phyloP scores from a whole-genome alignment of 2,329 filamentous ascomycete genomes.

The Zarea fungicola region DNA sequence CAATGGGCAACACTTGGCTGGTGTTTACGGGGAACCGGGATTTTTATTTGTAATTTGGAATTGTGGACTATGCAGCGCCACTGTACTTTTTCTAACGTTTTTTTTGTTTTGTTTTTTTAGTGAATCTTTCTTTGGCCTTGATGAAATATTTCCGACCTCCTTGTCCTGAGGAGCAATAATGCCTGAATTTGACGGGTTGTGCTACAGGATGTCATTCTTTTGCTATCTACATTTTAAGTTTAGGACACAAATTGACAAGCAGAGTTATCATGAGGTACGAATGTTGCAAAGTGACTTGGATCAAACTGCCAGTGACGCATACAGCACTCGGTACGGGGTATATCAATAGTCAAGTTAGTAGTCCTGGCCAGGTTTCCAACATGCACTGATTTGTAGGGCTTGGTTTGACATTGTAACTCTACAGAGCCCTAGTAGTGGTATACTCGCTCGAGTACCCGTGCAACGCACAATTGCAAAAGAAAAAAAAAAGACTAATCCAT shows the following conservation, averaged over 20 bases:
- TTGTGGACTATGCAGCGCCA: not conserved
- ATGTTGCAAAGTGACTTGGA: too few relatives aligned
- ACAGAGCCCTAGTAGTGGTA: too few relatives aligned
- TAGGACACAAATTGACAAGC: conserved; percentile 12
- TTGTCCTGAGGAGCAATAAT: not conserved
- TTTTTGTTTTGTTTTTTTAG: conserved; percentile 3
- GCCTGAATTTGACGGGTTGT: not conserved
- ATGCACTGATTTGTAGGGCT: too few relatives aligned
- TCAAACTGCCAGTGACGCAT: too few relatives aligned
- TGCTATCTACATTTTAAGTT: not conserved
- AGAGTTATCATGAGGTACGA: too few relatives aligned
- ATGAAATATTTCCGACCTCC: not conserved
- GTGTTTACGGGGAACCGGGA: not conserved
- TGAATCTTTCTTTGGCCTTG: not conserved
- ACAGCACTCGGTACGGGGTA: too few relatives aligned
- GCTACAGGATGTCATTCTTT: conserved; percentile 6
- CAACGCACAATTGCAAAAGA: too few relatives aligned
- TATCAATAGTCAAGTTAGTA: too few relatives aligned
- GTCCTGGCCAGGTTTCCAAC: too few relatives aligned
- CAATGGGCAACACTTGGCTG: not conserved
- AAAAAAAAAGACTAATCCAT: too few relatives aligned
- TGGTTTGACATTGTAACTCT: too few relatives aligned
- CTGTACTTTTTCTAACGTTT: conserved; percentile 3
- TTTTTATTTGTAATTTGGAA: conserved; percentile 1
- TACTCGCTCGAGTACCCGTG: too few relatives aligned